Conservation (phyloP, 163 green algal genomes). For the Scenedesmus sp. region DNA sequence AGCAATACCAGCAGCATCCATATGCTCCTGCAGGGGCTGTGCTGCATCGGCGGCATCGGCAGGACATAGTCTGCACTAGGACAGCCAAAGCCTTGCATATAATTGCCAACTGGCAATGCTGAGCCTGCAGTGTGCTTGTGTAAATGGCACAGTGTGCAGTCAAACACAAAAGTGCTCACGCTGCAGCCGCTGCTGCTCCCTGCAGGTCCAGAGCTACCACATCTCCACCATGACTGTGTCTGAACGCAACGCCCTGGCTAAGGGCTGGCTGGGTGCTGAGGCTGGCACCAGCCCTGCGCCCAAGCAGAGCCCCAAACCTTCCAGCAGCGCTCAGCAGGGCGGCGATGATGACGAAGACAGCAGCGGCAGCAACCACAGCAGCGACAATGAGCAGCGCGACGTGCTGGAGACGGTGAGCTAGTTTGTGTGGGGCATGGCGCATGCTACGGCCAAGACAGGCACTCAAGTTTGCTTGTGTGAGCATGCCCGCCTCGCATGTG, state of each 20-base stretch:
- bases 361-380: conserved; percentile 12
- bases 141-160: background rate
- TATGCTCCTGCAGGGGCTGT: background rate
- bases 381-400: conserved; percentile 1
- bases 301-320: background rate
- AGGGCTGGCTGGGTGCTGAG: background rate
- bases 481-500: background rate
- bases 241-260: conserved; percentile 40
- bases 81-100: background rate
- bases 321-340: background rate
- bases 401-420: background rate
- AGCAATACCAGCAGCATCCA: background rate
- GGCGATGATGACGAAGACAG: background rate
- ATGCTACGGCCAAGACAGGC: background rate
- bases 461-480: background rate
- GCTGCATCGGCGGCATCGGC: background rate
- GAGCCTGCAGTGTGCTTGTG: background rate
- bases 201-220: conserved; percentile 51
- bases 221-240: conserved; percentile 48
- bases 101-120: background rate
- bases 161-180: background rate
- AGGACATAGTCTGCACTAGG: no score
- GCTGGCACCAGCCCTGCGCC: background rate
- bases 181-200: background rate
- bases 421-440: background rate